Percentiles rank a stretch among this genome's conserved stretches.
These are phyloP conservation scores for Lycium ferocissimum DNA, from an alignment of 257 asterid genomes.

Conservation along the genomic window DNA sequence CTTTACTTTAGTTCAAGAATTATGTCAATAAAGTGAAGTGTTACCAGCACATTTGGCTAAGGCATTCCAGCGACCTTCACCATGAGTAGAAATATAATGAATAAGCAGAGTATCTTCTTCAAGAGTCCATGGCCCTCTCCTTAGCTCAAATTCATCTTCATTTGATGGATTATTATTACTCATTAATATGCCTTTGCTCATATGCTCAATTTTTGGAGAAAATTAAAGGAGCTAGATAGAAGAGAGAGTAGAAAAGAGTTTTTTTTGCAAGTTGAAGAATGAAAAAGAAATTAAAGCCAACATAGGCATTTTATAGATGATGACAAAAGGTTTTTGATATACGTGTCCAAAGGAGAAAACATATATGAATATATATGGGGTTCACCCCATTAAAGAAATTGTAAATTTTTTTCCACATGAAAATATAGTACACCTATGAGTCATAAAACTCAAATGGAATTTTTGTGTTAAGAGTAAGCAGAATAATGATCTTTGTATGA, in stretches of 20 bases:
- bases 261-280: conserved; percentile 26
- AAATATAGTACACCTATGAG: not conserved
- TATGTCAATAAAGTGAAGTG: not conserved
- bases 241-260: not conserved
- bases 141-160: conserved; percentile 53
- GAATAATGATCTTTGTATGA: conserved; percentile 50
- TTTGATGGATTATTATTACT: conserved; percentile 24
- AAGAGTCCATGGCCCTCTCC: conserved; percentile 93
- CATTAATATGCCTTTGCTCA: conserved; percentile 38
- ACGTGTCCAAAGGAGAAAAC: conserved; percentile 26
- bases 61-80: conserved; percentile 90
- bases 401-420: conserved; percentile 38
- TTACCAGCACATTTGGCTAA: conserved; percentile 76
- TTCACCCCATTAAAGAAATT: not conserved
- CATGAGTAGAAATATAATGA: conserved; percentile 56
- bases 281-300: conserved; percentile 36
- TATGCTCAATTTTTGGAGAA: conserved; percentile 21
- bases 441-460: conserved; percentile 40
- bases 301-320: conserved; percentile 55
- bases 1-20: not conserved
- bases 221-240: not conserved
- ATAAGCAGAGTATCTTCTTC: conserved; percentile 88
- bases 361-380: not conserved
- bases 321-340: conserved; percentile 24
- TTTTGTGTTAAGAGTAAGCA: not conserved